phyloP scores from a whole-genome alignment of 2,329 filamentous ascomycete species.

The Parafenestella ontariensis region DNA sequence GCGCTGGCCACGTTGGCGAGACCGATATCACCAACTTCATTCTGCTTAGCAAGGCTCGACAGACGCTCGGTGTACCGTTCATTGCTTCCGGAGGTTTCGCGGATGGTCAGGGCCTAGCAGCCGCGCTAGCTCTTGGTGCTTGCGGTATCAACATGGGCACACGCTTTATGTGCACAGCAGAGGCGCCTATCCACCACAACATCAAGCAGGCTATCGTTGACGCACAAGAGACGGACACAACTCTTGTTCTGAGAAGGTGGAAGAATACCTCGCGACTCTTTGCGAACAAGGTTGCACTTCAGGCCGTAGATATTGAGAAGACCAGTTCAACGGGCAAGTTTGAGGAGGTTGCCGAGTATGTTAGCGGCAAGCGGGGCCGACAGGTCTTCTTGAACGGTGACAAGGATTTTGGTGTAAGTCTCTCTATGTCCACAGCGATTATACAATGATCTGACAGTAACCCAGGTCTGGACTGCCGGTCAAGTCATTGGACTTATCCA shows the following conservation, averaged over 20 bases:
- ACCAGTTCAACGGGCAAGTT: slow-evolving; percentile 88
- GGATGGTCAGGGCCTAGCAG: slow-evolving; percentile 90
- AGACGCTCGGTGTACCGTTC: slow-evolving; percentile 84
- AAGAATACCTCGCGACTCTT: slow-evolving; percentile 89
- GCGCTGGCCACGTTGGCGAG: slow-evolving; percentile 88
- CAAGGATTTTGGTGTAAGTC: slow-evolving; percentile 73
- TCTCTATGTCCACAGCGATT: neutral
- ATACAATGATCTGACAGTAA: slow-evolving; percentile 10
- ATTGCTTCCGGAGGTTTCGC: slow-evolving; percentile 96
- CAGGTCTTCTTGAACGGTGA: slow-evolving; percentile 95
- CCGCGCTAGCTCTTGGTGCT: slow-evolving; percentile 86
- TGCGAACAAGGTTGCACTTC: slow-evolving; percentile 84
- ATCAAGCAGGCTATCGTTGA: slow-evolving; percentile 93
- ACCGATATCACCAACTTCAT: slow-evolving; percentile 90
- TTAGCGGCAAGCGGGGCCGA: slow-evolving; percentile 88
- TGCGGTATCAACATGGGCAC: slow-evolving; percentile 99
- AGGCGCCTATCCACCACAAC: slow-evolving; percentile 89
- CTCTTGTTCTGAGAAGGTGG: slow-evolving; percentile 87
- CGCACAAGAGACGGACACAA: slow-evolving; percentile 88
- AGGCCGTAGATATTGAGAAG: slow-evolving; percentile 82
- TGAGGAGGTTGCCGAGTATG: slow-evolving; percentile 81
- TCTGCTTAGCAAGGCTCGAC: slow-evolving; percentile 82
- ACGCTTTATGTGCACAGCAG: slow-evolving; percentile 94
- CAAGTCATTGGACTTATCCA: slow-evolving; percentile 78
- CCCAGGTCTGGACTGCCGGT: slow-evolving; percentile 94